Percentiles rank a stretch among this genome's conserved stretches.
Evolutionary conservation across 2,329 filamentous ascomycete species (phyloP).

Genomic region (Botrytis cinerea): DNA sequence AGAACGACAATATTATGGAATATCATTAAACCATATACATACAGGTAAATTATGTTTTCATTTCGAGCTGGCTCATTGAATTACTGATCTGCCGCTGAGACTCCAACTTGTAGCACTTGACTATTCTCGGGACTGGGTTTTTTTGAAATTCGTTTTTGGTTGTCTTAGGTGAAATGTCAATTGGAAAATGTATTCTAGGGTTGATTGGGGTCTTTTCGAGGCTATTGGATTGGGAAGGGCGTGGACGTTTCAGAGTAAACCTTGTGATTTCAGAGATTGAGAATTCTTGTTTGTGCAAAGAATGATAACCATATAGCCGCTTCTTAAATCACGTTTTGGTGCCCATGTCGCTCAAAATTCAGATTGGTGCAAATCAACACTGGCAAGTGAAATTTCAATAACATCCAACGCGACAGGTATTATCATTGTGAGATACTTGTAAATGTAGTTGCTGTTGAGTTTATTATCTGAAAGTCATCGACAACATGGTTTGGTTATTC

Average conservation of each 20-base stretch:
- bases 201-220: too few species aligned
- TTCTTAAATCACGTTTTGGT: not conserved
- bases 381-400: not conserved
- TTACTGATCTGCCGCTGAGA: not conserved
- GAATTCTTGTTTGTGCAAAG: not conserved
- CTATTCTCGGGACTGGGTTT: not conserved
- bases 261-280: not conserved
- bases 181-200: not conserved
- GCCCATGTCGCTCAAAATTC: not conserved
- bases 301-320: not conserved
- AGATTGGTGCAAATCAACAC: not conserved
- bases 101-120: not conserved
- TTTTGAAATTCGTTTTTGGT: not conserved
- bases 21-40: not conserved
- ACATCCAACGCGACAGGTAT: not conserved
- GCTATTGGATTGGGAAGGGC: too few species aligned
- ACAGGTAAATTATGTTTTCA: not conserved
- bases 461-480: not conserved
- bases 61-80: not conserved
- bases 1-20: not conserved
- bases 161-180: not conserved
- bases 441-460: not conserved
- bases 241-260: not conserved
- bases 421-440: not conserved
- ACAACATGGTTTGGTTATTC: not conserved